Base-by-base conservation (phyloP, 2,329 filamentous ascomycete species). In the Bipolaris bicolor region DNA sequence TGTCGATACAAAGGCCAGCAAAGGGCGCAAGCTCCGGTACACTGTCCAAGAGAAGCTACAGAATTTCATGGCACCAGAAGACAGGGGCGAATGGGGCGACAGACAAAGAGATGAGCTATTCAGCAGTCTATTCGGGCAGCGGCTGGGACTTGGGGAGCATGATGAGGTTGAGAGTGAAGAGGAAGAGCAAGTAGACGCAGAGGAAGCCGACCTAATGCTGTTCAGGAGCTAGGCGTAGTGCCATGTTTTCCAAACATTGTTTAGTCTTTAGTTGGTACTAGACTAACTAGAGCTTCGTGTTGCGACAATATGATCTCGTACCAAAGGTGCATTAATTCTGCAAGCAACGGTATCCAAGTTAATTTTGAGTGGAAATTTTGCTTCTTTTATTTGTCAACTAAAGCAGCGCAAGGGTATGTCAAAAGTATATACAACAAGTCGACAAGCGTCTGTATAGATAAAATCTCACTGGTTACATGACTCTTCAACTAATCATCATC, bases 1-100 rank as follows among this genome's bases (percentile, higher is more conserved):
- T 29, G 90, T 98, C 4, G 95, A 99, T 75, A 93, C 93, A 18
- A 95, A 93, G 74, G 95, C 95, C 0, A 96, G 91, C 74, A 98
- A 98, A 78, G 95, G 95, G 5, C 83, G 95, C 48, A 97, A 97
- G 80, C 86, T 99, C 84, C 85, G 92, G 37, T 99, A 94, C 78
- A 95, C 91, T 15, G 92, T 97, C 44, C 93, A 98, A 73, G 94
- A 98, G 80, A 98, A 98, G 81, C 78, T 99, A 71, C 91, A 97
- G 79, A 97, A 97, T 76, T 98, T 98, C 73, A 97, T 97, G 92
- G 93, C 93, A 10, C 88, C 92, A 0, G 92, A 97, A 75, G 90
- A 96, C 73, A 83, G 91, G 51, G 84, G 89, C 3, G 78, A 76
- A 15, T 99, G 95, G 95, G 90, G 91, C 60, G 87, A 89, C 64